Evolutionary conservation across 768 basidiomycete species (phyloP).

Genomic region (Tulasnella sp.): DNA sequence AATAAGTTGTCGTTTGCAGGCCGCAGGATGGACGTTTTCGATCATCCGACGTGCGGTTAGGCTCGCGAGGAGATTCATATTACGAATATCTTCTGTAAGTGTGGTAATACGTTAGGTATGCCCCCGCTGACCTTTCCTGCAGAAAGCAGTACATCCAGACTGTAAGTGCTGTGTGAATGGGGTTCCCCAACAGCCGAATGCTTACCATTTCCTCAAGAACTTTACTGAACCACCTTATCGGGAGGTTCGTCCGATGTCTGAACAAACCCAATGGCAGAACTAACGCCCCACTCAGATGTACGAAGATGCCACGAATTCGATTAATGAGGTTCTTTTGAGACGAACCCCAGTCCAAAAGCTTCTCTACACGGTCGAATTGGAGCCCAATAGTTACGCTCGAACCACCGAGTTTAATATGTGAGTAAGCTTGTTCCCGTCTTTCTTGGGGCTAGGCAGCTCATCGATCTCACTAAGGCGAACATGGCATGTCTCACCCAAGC

Average conservation of each 20-base stretch:
- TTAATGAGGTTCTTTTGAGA: constrained; percentile 69
- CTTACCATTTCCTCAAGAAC: constrained; percentile 42
- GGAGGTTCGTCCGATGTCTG: constrained; percentile 47
- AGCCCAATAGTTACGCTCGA: not conserved
- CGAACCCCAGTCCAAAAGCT: constrained; percentile 57
- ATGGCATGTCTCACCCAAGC: constrained; percentile 79
- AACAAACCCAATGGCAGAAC: not conserved
- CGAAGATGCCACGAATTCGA: constrained; percentile 74
- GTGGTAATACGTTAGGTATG: not conserved
- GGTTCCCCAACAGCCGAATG: not conserved
- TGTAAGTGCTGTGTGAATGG: constrained; percentile 41
- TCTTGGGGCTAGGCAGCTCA: not conserved
- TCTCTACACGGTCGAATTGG: constrained; percentile 78
- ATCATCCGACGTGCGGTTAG: constrained; percentile 75
- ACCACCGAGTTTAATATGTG: not conserved
- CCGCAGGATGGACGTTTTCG: constrained; percentile 53
- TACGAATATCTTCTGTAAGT: constrained; percentile 85
- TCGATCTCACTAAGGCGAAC: constrained; percentile 43
- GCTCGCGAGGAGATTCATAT: constrained; percentile 88
- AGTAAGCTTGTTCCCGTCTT: not conserved
- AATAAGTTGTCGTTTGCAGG: constrained; percentile 37
- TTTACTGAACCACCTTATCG: constrained; percentile 70
- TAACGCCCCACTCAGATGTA: constrained; percentile 66
- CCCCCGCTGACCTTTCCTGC: constrained; percentile 10
- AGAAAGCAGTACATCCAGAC: constrained; percentile 82